Conservation (phyloP, 345 rosid species). For the Linum trigynum region DNA sequence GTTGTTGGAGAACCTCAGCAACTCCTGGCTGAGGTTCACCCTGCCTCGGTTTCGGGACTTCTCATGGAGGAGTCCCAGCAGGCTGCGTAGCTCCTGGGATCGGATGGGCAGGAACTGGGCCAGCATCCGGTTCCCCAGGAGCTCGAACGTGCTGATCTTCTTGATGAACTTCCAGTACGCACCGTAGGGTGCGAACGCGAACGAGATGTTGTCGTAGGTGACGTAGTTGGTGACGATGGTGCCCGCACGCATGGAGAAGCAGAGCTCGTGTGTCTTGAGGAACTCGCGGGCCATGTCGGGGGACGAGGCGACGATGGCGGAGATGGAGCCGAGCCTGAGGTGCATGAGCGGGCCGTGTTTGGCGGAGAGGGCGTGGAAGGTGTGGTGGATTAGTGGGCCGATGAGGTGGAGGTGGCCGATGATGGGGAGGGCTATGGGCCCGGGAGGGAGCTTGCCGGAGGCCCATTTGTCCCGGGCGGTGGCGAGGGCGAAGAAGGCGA, state of each 20-base stretch:
- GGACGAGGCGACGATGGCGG: slow-evolving; percentile 28
- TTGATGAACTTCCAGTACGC: slow-evolving; percentile 43
- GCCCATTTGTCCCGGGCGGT: too few species aligned
- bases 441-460: slow-evolving; percentile 7
- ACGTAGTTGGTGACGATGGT: slow-evolving; percentile 30
- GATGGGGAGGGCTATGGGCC: slow-evolving; percentile 27
- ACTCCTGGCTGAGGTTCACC: slow-evolving; percentile 33
- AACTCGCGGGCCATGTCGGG: slow-evolving; percentile 31
- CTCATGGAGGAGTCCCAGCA: slow-evolving; percentile 9
- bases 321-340: slow-evolving; percentile 30
- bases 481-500: too few species aligned
- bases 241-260: slow-evolving; percentile 26
- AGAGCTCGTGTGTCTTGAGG: slow-evolving; percentile 29
- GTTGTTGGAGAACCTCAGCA: slow-evolving; percentile 32
- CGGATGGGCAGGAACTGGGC: slow-evolving; percentile 30
- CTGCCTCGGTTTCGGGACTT: slow-evolving; percentile 9
- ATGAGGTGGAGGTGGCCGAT: slow-evolving; percentile 44
- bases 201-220: slow-evolving; percentile 31
- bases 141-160: slow-evolving; percentile 35
- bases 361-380: slow-evolving; percentile 19
- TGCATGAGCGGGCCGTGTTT: slow-evolving; percentile 19
- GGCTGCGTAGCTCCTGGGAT: slow-evolving; percentile 13
- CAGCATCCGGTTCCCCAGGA: slow-evolving; percentile 29
- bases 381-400: slow-evolving; percentile 27
- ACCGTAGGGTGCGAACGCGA: slow-evolving; percentile 35